Conservation (phyloP, 441 rosid genomes). For the Biscutella laevigata region DNA sequence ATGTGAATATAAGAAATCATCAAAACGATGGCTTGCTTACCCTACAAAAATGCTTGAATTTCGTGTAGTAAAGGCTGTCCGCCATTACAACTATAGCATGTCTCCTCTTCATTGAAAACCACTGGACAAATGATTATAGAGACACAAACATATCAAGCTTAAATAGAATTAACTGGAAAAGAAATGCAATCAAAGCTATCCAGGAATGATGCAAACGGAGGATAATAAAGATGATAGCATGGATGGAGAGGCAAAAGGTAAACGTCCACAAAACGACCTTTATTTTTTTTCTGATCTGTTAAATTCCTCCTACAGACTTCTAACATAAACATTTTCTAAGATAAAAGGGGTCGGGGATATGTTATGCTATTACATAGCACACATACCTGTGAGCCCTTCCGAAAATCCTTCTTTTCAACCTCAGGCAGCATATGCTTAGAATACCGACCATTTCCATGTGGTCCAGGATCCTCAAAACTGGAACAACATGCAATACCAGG, state of each 20-base stretch:
- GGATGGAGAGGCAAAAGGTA: background rate
- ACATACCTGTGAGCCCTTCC: conserved; percentile 54
- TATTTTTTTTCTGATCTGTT: background rate
- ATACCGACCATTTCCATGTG: conserved; percentile 56
- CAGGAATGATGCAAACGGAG: background rate
- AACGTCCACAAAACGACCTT: background rate
- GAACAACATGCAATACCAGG: conserved; percentile 9
- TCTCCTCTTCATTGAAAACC: conserved; percentile 66
- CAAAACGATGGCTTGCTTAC: conserved; percentile 26
- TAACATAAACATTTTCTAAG: background rate
- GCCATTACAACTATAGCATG: conserved; percentile 62
- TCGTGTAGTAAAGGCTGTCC: conserved; percentile 48
- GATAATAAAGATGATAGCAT: background rate
- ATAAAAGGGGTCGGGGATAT: background rate
- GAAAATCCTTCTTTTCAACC: conserved; percentile 47
- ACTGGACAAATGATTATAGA: conserved; percentile 30
- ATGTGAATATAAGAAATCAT: background rate
- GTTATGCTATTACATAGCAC: background rate
- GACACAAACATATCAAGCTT: conserved; percentile 16
- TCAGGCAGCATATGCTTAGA: conserved; percentile 59
- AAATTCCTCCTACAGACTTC: background rate
- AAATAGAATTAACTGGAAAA: background rate
- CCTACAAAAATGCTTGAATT: conserved; percentile 53
- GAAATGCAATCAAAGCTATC: background rate
- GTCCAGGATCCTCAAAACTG: conserved; percentile 63